These are phyloP conservation scores for Mycena crocata DNA, from an alignment of 768 basidiomycete genomes.

Conservation along the genomic window DNA sequence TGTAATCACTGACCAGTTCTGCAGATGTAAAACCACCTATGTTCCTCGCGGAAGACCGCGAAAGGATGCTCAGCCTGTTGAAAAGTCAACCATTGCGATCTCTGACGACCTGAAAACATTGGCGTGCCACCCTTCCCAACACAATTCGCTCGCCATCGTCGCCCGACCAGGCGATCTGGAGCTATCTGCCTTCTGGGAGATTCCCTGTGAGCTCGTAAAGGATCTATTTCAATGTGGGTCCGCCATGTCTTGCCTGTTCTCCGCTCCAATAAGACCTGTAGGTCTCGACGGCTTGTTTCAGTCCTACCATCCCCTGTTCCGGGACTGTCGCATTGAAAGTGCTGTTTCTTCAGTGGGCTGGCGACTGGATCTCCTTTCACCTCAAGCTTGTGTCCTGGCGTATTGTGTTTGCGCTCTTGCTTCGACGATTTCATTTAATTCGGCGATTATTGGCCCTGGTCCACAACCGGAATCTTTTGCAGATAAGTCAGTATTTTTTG, in stretches of 20 bases:
- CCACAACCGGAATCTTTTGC: conserved; percentile 7
- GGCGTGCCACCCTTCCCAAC: background rate
- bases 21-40: conserved; percentile 22
- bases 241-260: background rate
- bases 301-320: background rate
- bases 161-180: background rate
- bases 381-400: conserved; percentile 13
- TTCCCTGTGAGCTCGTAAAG: conserved; percentile 11
- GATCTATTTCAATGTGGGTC: conserved; percentile 21
- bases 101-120: background rate
- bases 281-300: background rate
- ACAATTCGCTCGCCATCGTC: background rate
- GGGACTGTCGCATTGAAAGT: background rate
- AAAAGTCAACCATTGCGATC: background rate
- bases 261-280: background rate
- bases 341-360: conserved; percentile 9
- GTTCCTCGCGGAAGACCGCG: conserved; percentile 20
- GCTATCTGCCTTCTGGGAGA: background rate
- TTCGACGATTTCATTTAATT: conserved; percentile 17
- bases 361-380: conserved; percentile 11
- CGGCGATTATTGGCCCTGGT: conserved; percentile 20
- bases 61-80: background rate
- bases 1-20: background rate
- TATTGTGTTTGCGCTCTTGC: conserved; percentile 19
- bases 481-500: conserved; percentile 17